Evolutionary conservation across 1,284 basidiomycete species (phyloP).

Genomic region (Agroathelia rolfsii): DNA sequence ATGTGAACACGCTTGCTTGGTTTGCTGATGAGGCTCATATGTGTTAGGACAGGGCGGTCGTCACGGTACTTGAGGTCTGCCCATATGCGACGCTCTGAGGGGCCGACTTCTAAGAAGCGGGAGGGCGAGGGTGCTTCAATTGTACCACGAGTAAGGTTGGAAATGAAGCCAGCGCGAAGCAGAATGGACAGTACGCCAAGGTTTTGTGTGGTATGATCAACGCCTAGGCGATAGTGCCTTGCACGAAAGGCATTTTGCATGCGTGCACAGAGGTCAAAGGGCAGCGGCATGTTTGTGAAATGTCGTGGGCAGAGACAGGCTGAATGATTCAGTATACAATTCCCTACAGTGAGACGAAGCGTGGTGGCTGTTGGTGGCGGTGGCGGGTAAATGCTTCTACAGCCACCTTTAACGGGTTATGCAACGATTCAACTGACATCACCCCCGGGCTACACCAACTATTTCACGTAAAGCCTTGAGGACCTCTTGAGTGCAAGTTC

Average conservation of each 20-base stretch:
- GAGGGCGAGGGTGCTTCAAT: conserved; percentile 51
- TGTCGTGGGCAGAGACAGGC: too few species aligned
- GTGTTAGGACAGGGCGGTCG: conserved; percentile 68
- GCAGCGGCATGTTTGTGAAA: conserved; percentile 62
- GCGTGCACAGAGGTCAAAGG: conserved; percentile 76
- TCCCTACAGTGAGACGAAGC: too few species aligned
- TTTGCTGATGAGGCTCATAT: conserved; percentile 67
- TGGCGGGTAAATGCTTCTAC: too few species aligned
- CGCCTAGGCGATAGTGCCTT: conserved; percentile 61
- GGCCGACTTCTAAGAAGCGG: conserved; percentile 44
- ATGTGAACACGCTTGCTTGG: conserved; percentile 71
- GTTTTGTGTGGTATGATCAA: conserved; percentile 76
- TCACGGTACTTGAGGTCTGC: conserved; percentile 84
- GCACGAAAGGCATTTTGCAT: conserved; percentile 85
- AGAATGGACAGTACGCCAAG: conserved; percentile 78
- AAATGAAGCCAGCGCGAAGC: conserved; percentile 78
- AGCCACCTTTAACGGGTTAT: too few species aligned
- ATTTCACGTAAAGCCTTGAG: too few species aligned
- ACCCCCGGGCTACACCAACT: too few species aligned
- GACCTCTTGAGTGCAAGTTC: too few species aligned
- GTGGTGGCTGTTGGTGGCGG: too few species aligned
- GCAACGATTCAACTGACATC: too few species aligned
- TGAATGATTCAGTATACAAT: too few species aligned
- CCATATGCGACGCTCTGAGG: conserved; percentile 71
- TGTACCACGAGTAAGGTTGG: conserved; percentile 74